phyloP scores from a whole-genome alignment of 129 eudicot genomes.

The Solidago caesia region DNA sequence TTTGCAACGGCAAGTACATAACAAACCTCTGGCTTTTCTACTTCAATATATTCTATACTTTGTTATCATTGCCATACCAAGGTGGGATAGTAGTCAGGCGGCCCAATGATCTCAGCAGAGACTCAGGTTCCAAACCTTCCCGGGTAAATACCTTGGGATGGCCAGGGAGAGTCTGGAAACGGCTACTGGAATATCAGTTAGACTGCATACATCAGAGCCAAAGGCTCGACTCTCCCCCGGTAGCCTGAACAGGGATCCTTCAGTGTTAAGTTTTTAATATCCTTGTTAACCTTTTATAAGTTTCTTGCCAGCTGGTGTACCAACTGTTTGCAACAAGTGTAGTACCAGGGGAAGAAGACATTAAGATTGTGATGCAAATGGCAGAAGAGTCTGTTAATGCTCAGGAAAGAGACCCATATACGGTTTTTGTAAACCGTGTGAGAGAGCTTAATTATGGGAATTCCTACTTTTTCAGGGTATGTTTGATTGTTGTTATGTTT shows the following conservation, averaged over 20 bases:
- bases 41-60: not conserved
- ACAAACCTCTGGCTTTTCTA: not conserved
- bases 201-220: no score
- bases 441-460: slow-evolving; percentile 89
- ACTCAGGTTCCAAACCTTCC: no score
- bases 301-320: slow-evolving; percentile 73
- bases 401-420: slow-evolving; percentile 94
- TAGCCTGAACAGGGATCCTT: not conserved
- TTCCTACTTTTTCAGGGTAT: slow-evolving; percentile 82
- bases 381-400: slow-evolving; percentile 89
- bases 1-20: slow-evolving; percentile 1
- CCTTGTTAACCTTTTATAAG: not conserved
- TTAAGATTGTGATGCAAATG: slow-evolving; percentile 89
- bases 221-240: no score
- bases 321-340: slow-evolving; percentile 73
- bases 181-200: no score
- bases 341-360: slow-evolving; percentile 86
- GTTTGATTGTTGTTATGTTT: slow-evolving; percentile 13
- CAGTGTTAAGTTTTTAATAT: not conserved
- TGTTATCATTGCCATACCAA: slow-evolving; percentile 5
- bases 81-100: no score
- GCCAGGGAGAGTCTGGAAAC: no score
- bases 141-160: no score
- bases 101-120: no score
- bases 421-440: slow-evolving; percentile 88